phyloP scores from a whole-genome alignment of 306 rosid genomes.

The Malus sylvestris region DNA sequence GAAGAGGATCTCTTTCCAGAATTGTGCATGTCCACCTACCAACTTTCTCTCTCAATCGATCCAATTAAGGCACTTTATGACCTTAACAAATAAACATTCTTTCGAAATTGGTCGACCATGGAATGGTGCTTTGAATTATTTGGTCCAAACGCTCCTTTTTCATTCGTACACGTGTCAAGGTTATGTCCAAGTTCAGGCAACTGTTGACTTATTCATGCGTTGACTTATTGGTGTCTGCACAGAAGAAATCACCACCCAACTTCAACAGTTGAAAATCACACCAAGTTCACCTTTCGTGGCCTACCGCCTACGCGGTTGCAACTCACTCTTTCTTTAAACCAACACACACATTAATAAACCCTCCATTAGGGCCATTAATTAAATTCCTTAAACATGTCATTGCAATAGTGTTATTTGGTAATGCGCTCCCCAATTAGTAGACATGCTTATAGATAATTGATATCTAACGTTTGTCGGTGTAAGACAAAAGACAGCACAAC shows the following conservation, averaged over 20 bases:
- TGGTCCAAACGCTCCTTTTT: background rate
- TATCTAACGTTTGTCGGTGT: background rate
- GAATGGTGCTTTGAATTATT: background rate
- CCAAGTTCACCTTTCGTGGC: background rate
- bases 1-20: too few relatives aligned
- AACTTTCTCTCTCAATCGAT: background rate
- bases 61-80: constrained; percentile 11
- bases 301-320: background rate
- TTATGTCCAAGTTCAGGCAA: background rate
- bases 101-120: background rate
- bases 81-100: background rate
- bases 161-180: background rate
- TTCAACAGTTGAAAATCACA: background rate
- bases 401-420: background rate
- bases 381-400: background rate
- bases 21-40: constrained; percentile 16
- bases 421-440: background rate
- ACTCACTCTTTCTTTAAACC: background rate
- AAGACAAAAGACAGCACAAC: background rate
- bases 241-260: background rate
- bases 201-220: background rate
- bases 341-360: background rate
- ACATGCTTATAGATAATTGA: background rate
- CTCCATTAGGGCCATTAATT: background rate
- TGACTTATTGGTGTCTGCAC: background rate